Percentiles rank a stretch among this genome's conserved stretches.
These are phyloP conservation scores for Effrenium voratum DNA, from an alignment of 73 alveolate genomes.

Conservation along the genomic window DNA sequence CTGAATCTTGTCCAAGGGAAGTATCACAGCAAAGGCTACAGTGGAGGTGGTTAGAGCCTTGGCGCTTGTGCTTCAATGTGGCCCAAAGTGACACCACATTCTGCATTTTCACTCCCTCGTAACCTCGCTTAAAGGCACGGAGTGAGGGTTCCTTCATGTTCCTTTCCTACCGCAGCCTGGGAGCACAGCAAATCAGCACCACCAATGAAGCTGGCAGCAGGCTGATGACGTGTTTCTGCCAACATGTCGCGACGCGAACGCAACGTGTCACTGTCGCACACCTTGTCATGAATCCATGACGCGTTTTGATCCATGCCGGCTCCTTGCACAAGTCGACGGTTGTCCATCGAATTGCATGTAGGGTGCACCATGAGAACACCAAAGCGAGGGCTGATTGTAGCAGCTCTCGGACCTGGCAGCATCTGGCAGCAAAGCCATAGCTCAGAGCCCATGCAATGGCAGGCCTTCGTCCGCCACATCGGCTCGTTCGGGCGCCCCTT, in stretches of 20 bases:
- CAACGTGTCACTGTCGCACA: too few relatives aligned
- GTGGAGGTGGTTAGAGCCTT: slow-evolving; percentile 20
- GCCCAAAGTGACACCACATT: too few relatives aligned
- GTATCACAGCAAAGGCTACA: slow-evolving; percentile 6
- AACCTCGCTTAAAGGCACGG: too few relatives aligned
- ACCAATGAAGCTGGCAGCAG: slow-evolving; percentile 61
- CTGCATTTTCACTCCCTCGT: too few relatives aligned
- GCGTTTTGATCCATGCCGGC: too few relatives aligned
- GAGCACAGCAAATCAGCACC: not conserved
- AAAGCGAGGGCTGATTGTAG: slow-evolving; percentile 9
- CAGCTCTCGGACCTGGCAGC: slow-evolving; percentile 58
- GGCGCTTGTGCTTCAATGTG: too few relatives aligned
- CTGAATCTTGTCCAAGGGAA: slow-evolving; percentile 55
- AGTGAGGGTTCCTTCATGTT: not conserved
- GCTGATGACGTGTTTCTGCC: slow-evolving; percentile 37
- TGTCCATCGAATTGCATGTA: slow-evolving; percentile 54
- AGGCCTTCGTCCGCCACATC: slow-evolving; percentile 29
- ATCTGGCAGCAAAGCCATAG: not conserved
- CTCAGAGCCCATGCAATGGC: not conserved
- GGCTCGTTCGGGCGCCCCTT: slow-evolving; percentile 11
- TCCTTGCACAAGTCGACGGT: slow-evolving; percentile 68
- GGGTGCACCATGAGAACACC: slow-evolving; percentile 68
- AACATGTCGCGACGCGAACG: not conserved
- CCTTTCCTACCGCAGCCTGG: not conserved
- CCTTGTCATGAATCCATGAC: too few relatives aligned